A percentile compares a stretch with the other conserved stretches of the same genome.
phyloP scores from a whole-genome alignment of 2,329 filamentous ascomycete species.

The Pseudopithomyces maydicus region DNA sequence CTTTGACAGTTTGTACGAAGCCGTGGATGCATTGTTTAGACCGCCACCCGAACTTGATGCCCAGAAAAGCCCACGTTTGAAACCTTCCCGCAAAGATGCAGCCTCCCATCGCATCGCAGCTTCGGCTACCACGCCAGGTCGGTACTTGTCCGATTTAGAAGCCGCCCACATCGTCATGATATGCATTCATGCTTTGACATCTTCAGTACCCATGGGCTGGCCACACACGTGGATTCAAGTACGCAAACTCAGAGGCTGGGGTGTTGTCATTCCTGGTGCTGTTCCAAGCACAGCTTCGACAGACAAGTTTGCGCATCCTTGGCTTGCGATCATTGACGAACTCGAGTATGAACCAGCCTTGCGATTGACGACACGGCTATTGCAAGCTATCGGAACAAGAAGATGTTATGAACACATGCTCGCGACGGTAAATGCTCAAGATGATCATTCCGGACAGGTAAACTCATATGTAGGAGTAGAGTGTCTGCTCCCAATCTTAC shows the following conservation, averaged over 20 bases:
- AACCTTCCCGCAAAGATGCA: constrained; percentile 19
- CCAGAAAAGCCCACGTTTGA: constrained; percentile 30
- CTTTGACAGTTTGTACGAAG: constrained; percentile 43
- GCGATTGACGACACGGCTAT: constrained; percentile 55
- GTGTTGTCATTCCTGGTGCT: constrained; percentile 36
- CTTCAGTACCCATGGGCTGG: constrained; percentile 36
- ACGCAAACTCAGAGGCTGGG: constrained; percentile 44
- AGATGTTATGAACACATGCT: constrained; percentile 56
- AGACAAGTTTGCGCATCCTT: constrained; percentile 33
- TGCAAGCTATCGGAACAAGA: constrained; percentile 55
- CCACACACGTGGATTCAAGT: constrained; percentile 43
- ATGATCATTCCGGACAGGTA: background rate
- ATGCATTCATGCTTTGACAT: constrained; percentile 47
- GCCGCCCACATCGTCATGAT: constrained; percentile 49
- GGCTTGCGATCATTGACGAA: constrained; percentile 46
- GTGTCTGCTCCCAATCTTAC: constrained; percentile 22
- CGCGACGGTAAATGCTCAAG: constrained; percentile 25
- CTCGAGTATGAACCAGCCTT: constrained; percentile 59
- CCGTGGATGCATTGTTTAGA: constrained; percentile 38
- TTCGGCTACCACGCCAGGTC: background rate
- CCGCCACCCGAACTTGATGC: constrained; percentile 38
- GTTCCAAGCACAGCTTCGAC: constrained; percentile 15
- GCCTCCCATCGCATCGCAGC: background rate
- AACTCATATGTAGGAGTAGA: background rate
- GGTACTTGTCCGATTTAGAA: constrained; percentile 40